Evolutionary conservation across 75 land plant genomes (phyloP).

Genomic region (Cupressus sempervirens): DNA sequence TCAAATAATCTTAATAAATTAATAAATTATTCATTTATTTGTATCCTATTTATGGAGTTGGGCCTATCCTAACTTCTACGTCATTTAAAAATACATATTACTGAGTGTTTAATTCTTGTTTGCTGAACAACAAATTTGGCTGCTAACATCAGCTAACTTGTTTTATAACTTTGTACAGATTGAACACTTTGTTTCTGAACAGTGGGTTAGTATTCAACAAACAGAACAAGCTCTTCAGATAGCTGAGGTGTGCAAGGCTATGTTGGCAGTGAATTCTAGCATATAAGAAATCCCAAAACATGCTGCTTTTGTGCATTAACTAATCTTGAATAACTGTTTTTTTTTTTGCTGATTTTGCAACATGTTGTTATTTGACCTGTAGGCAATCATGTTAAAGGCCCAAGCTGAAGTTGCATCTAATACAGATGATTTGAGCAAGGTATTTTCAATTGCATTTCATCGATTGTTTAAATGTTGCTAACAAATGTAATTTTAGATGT

Average conservation of each 20-base stretch:
- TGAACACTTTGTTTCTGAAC: conserved; percentile 9
- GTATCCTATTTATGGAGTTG: background rate
- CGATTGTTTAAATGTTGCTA: background rate
- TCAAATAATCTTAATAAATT: background rate
- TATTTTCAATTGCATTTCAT: background rate
- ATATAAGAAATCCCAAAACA: background rate
- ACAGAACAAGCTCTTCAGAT: conserved; percentile 5
- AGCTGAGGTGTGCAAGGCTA: conserved; percentile 5
- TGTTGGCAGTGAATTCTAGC: background rate
- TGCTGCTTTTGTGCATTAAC: background rate
- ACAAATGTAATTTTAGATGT: background rate
- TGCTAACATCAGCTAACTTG: background rate
- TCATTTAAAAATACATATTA: background rate
- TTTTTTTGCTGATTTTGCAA: background rate
- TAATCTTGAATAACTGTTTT: background rate
- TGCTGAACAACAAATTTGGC: background rate
- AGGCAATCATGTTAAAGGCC: conserved; percentile 8
- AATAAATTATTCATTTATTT: background rate
- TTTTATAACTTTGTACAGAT: background rate
- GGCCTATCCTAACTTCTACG: background rate
- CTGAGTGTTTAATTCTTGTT: background rate
- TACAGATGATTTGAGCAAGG: background rate
- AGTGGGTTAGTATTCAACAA: conserved; percentile 4
- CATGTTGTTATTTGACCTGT: background rate
- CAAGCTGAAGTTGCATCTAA: background rate